Evolutionary conservation across 2,329 filamentous ascomycete genomes (phyloP), one percentile per base, ranked within the genome.

Genomic region (Nemania diffusa): DNA sequence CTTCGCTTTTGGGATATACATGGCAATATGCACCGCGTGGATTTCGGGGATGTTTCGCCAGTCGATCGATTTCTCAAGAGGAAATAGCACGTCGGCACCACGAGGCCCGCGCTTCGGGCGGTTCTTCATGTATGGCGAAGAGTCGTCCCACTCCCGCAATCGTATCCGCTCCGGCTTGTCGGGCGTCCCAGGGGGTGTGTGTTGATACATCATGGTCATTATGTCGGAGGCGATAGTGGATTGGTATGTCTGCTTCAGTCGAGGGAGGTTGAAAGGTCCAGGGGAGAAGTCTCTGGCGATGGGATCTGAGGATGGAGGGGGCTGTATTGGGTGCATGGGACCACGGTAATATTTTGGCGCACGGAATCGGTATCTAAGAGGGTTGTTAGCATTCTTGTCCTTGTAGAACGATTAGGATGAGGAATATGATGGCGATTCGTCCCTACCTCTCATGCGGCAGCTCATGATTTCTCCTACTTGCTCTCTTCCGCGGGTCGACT

Each of bases 291-390:
- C 86, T 77, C 96, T 91, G 66, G 96, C 97, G 29, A 91, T 87
- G 0, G 94, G 94, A 75, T 97, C 92, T 69, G 94, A 96, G 58
- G 90, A 87, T 44, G 90, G 87, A n/a, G 93, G 95, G 66, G 93
- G 92, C 82, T 97, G 93, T 76, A 97, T 90, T 57, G 96, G 96
- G 79, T 98, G 94, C 26, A 98, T 86, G 71, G 94, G 94, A 64
- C 96, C 96, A 76, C 95, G 92, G 80, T 97, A 90, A 86, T 94
- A 99, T 83, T 95, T 96, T 70, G 96, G 96, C 57, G 95, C 91
- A 71, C 94, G 93, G 81, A 92, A 98, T 81, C 97, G 92, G 83
- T 98, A 99, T 86, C 95, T 97, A 50, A 17, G 27, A 53, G 29
- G 40, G 3, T 26, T 48, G 60, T 64, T 24, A 72, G 46, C 44